Evolutionary conservation across 75 land plant species (phyloP).

Genomic region (Selaginella tamariscina): DNA sequence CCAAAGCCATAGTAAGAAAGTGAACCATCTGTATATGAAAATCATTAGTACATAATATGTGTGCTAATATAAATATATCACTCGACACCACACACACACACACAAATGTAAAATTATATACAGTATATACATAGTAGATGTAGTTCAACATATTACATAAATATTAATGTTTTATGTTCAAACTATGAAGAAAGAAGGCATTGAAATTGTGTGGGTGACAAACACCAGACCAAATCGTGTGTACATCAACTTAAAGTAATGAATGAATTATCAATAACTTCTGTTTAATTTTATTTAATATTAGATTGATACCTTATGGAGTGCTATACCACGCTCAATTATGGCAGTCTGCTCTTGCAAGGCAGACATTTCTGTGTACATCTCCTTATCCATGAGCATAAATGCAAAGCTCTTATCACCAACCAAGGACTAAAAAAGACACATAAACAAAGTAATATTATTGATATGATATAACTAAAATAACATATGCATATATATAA

Average conservation of each 20-base stretch:
- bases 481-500: too few species aligned
- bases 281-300: too few species aligned
- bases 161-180: too few species aligned
- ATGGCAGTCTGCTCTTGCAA: not conserved
- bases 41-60: not conserved
- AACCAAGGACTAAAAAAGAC: not conserved
- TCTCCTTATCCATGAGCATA: slow-evolving; percentile 12
- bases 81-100: slow-evolving; percentile 12
- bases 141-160: not conserved
- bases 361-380: slow-evolving; percentile 5
- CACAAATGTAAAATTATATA: not conserved
- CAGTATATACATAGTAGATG: not conserved
- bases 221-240: too few species aligned
- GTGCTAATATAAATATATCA: too few species aligned
- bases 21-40: slow-evolving; percentile 8
- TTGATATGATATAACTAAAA: too few species aligned
- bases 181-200: not conserved
- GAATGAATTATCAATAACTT: too few species aligned
- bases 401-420: slow-evolving; percentile 7
- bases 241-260: too few species aligned
- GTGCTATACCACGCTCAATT: slow-evolving; percentile 1
- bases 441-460: not conserved
- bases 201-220: too few species aligned
- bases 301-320: not conserved
- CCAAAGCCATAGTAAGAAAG: slow-evolving; percentile 7